Conservation (phyloP, 257 asterid genomes). For the Solanum ossicruentum region DNA sequence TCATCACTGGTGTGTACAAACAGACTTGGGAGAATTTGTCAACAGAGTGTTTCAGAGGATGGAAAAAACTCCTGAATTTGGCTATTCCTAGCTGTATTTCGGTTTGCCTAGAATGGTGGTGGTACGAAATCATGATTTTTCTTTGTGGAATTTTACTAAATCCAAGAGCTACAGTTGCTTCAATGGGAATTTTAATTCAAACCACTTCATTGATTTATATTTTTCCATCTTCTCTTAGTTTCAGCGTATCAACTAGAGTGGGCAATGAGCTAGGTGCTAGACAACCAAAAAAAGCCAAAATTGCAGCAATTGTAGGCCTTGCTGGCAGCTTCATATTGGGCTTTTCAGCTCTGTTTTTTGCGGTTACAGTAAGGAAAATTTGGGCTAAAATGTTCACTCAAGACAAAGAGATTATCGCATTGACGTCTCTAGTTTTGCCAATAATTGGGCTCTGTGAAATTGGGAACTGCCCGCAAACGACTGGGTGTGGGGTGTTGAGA, state of each 20-base stretch:
- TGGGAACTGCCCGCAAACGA: constrained; percentile 18
- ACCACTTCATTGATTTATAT: constrained; percentile 18
- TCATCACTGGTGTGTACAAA: constrained; percentile 6
- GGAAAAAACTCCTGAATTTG: constrained; percentile 12
- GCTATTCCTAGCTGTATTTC: constrained; percentile 23
- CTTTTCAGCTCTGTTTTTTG: constrained; percentile 7
- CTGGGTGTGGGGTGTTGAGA: constrained; percentile 16
- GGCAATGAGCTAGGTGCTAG: constrained; percentile 16
- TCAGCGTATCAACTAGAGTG: constrained; percentile 19
- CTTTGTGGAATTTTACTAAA: constrained; percentile 10
- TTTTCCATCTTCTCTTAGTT: constrained; percentile 21
- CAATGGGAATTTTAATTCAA: constrained; percentile 20
- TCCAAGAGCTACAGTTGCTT: constrained; percentile 13
- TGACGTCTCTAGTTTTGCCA: constrained; percentile 9
- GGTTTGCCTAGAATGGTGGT: constrained; percentile 26
- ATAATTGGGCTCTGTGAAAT: constrained; percentile 20
- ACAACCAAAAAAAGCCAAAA: constrained; percentile 5
- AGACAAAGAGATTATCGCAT: constrained; percentile 4
- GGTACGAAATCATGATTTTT: constrained; percentile 24
- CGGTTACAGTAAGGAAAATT: constrained; percentile 1
- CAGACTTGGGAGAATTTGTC: constrained; percentile 19
- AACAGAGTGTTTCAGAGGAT: constrained; percentile 14
- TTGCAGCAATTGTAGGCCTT: constrained; percentile 11
- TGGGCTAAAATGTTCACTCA: constrained; percentile 18
- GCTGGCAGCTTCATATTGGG: constrained; percentile 12